Conservation (phyloP, 768 basidiomycete species). For the Boletus barrowsii region DNA sequence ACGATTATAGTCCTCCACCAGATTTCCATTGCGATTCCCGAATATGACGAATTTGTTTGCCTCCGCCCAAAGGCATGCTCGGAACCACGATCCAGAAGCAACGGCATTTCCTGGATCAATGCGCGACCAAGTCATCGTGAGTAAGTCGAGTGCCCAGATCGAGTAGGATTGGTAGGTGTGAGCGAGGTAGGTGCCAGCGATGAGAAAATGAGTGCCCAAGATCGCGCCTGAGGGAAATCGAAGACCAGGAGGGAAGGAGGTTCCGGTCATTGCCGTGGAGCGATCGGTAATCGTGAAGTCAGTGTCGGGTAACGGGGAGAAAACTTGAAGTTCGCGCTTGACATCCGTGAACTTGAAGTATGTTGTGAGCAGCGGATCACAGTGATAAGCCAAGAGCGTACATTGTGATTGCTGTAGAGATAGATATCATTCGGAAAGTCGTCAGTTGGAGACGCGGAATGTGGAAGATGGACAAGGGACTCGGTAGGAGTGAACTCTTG, state of each 20-base stretch:
- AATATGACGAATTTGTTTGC: constrained; percentile 87
- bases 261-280: constrained; percentile 76
- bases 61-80: constrained; percentile 83
- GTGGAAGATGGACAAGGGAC: constrained; percentile 67
- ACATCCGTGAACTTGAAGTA: constrained; percentile 81
- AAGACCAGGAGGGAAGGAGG: constrained; percentile 87
- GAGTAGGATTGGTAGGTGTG: constrained; percentile 94
- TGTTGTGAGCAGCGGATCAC: constrained; percentile 5
- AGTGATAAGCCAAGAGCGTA: constrained; percentile 35
- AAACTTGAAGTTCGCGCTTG: constrained; percentile 90
- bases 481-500: constrained; percentile 57
- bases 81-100: constrained; percentile 90
- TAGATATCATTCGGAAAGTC: constrained; percentile 84
- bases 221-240: constrained; percentile 96
- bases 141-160: constrained; percentile 91
- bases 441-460: constrained; percentile 66
- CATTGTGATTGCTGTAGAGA: constrained; percentile 96
- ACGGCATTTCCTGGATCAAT: constrained; percentile 88
- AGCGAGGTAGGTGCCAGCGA: constrained; percentile 94
- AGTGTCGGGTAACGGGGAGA: constrained; percentile 73
- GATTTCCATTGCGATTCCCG: constrained; percentile 82
- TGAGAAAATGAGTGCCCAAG: constrained; percentile 85
- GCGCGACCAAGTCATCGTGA: constrained; percentile 79
- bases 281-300: constrained; percentile 79
- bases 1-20: constrained; percentile 91